Conservation (phyloP, 441 rosid species). For the Jatropha podagrica region DNA sequence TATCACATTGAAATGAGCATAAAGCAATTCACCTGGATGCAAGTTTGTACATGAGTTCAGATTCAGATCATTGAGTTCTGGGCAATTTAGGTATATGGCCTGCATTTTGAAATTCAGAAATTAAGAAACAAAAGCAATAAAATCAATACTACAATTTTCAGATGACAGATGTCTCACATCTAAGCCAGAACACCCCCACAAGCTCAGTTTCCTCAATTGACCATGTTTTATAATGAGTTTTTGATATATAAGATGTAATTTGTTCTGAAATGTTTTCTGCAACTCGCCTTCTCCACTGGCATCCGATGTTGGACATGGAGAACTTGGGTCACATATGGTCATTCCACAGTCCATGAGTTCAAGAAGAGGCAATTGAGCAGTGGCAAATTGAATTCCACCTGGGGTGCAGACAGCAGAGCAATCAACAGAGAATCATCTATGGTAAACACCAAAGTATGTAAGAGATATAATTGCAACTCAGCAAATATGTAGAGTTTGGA, state of each 20-base stretch:
- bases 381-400: constrained; percentile 99
- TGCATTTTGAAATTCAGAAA: constrained; percentile 42
- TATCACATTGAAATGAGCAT: constrained; percentile 2
- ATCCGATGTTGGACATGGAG: constrained; percentile 34
- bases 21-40: constrained; percentile 57
- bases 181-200: constrained; percentile 97
- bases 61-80: constrained; percentile 83
- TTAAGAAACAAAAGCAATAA: constrained; percentile 27
- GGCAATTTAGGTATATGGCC: constrained; percentile 87
- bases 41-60: constrained; percentile 74
- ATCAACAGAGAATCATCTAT: constrained; percentile 4
- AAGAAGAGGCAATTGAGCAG: constrained; percentile 86
- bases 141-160: not conserved
- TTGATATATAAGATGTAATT: constrained; percentile 61
- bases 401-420: constrained; percentile 15
- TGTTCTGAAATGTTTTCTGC: constrained; percentile 46
- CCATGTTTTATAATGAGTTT: constrained; percentile 84
- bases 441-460: not conserved
- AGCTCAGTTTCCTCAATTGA: constrained; percentile 79
- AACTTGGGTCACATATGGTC: constrained; percentile 69
- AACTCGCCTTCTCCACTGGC: constrained; percentile 41
- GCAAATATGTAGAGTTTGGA: constrained; percentile 15
- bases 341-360: constrained; percentile 98
- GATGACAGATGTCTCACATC: constrained; percentile 56
- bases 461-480: not conserved